Evolutionary conservation across 352 stramenopile species (phyloP), one percentile per base, ranked within the genome.

Genomic region (Pythium sp.): DNA sequence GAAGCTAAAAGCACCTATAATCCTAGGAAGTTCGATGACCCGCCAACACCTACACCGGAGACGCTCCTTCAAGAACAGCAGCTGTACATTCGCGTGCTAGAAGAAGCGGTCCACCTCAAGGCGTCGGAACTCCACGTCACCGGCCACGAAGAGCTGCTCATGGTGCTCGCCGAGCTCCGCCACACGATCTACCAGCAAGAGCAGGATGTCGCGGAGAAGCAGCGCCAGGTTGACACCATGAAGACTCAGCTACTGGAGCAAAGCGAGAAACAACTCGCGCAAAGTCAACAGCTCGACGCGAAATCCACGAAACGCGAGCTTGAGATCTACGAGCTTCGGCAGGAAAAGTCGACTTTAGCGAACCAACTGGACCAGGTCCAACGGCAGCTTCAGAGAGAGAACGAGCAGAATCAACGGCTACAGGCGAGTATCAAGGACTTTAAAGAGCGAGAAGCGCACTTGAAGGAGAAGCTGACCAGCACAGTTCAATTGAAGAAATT

Each of bases 171-270:
- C 0, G 85, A 93, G 76, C 69, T 95, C 12, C 77, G 87, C 0
- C 85, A 95, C 47, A 93, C 85, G 3, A 89, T 92, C 32, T 91
- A 90, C 49, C 63, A 86, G 53, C 87, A 92, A 69, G 83, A 91
- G 46, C 80, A 83, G 26, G 80, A 87, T 41, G 53, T 91, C 7
- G 71, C 68, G 3, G 70, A 82, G 15, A 78, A 75, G 36, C 70
- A 36, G 24, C 53, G 24, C 8, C 6, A 62, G 12, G 11, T 80
- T n/a, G 47, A 49, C 1, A 46, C 49, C 12, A 22, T 66, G 3
- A 41, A 75, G 49, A 26, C 65, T 12, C 65, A 85, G 30, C 60
- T 85, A 3, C 60, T 78, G 6, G 38, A 73, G 11, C 66, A 81
- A 32, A 60, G 66, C 43, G 68, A 78, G 12, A 54, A 63, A 20